These are phyloP conservation scores for Saposhnikovia divaricata DNA, from an alignment of 129 eudicot genomes.

Conservation along the genomic window DNA sequence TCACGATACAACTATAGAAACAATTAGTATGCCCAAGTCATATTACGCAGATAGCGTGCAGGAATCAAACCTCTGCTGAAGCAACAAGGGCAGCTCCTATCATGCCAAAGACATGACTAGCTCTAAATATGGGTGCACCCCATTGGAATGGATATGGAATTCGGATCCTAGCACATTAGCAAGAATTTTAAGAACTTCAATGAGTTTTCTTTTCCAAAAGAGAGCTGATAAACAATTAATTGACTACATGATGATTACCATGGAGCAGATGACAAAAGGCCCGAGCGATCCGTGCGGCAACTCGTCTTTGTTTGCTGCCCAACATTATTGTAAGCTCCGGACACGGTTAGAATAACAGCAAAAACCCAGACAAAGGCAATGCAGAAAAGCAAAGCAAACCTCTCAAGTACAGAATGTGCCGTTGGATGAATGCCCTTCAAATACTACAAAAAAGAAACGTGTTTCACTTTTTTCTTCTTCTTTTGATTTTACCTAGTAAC, in stretches of 20 bases:
- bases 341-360: constrained; percentile 80
- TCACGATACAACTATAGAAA: background rate
- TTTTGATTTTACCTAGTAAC: background rate
- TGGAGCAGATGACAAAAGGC: constrained; percentile 73
- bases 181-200: background rate
- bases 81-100: constrained; percentile 97
- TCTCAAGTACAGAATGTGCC: constrained; percentile 49
- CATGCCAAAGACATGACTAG: constrained; percentile 95
- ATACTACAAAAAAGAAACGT: constrained; percentile 37
- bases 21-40: background rate
- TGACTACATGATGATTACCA: constrained; percentile 35
- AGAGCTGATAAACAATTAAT: background rate
- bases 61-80: constrained; percentile 65
- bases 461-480: background rate
- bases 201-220: background rate
- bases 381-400: constrained; percentile 80
- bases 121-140: constrained; percentile 96
- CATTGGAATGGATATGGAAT: constrained; percentile 92
- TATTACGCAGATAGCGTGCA: background rate
- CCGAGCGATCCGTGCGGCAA: constrained; percentile 77
- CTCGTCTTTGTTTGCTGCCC: constrained; percentile 41
- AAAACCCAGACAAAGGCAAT: constrained; percentile 82
- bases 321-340: constrained; percentile 84
- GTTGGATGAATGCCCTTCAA: constrained; percentile 48
- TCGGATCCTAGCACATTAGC: constrained; percentile 47